Evolutionary conservation across 2,329 filamentous ascomycete species (phyloP), one percentile per base, ranked within the genome.

Genomic region (Xylaria polymorpha): DNA sequence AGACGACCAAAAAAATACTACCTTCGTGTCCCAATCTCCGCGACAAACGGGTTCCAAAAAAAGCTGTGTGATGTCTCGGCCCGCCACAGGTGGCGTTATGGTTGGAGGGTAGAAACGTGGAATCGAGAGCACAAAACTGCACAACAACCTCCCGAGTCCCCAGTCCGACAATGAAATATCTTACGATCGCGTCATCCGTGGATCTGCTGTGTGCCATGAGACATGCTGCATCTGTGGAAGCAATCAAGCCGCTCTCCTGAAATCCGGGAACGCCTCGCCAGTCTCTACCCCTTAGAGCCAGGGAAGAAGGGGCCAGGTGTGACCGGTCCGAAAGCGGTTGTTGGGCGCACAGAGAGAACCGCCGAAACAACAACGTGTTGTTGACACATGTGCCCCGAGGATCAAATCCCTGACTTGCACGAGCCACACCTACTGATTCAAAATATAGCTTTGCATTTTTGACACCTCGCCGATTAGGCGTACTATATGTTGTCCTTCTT

Each of bases 81-180:
- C 44, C 8, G 37, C 57, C 51, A 66, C 67, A 62, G 67, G 57
- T 69, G 58, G 67, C 56, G 64, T 61, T 64, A 48, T 32, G 50
- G 35, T 44, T 59, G 51, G 55, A 62, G 56, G 43, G 57, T 18
- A 62, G 59, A 68, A 72, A 72, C 70, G 70, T 72, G 70, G 70
- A 32, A 62, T 60, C 39, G 46, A 58, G 67, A 55, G 64, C 44
- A 68, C 67, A 63, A 4, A 63, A 59, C 64, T 67, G 67, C 60
- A 60, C 61, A 61, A n/a, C 46, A 58, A 55, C 48, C 35, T 20
- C 39, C 57, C 48, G 62, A 53, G 22, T 32, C 48, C 12, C 48
- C n/a, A 37, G 51, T 59, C 51, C 12, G 46, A 51, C 37, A 48
- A 61, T 58, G 4, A 66, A 46, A 46, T 53, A 71, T 71, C 69